A percentile compares a stretch with the other conserved stretches of the same genome.
Evolutionary conservation across 164 flowering plant genomes (phyloP).

Genomic region (Cinnamomum chago): DNA sequence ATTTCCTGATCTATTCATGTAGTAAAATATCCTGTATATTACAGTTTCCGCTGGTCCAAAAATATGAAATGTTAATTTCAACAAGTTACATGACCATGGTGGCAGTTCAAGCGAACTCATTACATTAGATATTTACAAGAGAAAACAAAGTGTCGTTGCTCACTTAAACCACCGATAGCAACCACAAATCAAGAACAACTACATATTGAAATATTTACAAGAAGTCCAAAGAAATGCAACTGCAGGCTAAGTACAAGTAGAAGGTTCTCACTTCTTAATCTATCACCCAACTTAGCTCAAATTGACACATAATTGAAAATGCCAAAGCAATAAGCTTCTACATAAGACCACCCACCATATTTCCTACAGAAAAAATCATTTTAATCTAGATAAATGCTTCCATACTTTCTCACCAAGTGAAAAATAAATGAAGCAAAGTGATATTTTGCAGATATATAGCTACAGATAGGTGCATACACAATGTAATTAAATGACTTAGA

Average conservation of each 20-base stretch:
- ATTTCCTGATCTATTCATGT: slow-evolving; percentile 85
- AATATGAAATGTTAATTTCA: slow-evolving; percentile 15
- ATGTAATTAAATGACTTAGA: too few relatives aligned
- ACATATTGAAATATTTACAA: background rate
- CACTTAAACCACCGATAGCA: background rate
- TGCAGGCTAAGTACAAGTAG: too few relatives aligned
- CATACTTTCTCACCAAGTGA: background rate
- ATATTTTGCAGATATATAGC: background rate
- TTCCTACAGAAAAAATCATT: background rate
- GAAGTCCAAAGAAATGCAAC: background rate
- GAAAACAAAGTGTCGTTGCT: background rate
- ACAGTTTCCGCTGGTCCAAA: slow-evolving; percentile 89
- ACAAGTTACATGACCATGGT: background rate
- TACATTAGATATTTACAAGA: too few relatives aligned
- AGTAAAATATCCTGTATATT: slow-evolving; percentile 91
- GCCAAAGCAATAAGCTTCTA: too few relatives aligned
- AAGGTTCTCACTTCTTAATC: too few relatives aligned
- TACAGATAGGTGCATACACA: too few relatives aligned
- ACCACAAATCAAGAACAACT: background rate
- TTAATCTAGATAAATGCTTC: background rate
- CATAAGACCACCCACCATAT: too few relatives aligned
- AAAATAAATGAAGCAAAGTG: background rate
- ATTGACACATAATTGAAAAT: too few relatives aligned
- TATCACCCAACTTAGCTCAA: too few relatives aligned
- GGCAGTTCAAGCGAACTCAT: background rate